Conservation (phyloP, 176 grass and related monocot genomes). For the Tuctoria greenei region DNA sequence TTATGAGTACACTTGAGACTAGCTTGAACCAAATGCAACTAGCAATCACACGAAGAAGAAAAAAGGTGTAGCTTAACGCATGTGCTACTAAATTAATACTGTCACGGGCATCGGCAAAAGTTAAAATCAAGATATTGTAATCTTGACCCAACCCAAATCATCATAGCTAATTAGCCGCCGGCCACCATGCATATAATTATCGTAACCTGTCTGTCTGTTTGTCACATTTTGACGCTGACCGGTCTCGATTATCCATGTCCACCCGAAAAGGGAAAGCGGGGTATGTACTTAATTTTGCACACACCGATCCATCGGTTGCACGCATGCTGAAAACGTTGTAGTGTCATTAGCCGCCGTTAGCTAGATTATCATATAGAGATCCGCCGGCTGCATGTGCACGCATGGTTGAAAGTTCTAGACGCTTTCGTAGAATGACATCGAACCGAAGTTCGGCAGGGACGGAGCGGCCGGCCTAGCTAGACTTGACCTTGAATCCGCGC, state of each 20-base stretch:
- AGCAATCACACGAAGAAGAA: neutral
- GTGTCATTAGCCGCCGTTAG: neutral
- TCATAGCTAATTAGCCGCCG: no score
- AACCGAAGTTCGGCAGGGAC: neutral
- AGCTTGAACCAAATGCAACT: neutral
- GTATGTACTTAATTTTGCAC: no score
- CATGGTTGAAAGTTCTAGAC: neutral
- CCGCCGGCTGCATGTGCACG: neutral
- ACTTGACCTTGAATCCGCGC: slow-evolving; percentile 1
- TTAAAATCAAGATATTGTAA: neutral
- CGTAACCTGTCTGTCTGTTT: neutral
- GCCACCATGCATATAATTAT: neutral
- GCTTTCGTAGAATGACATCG: neutral
- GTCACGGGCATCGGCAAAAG: neutral
- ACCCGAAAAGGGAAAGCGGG: neutral
- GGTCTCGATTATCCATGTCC: neutral
- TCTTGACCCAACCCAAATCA: neutral
- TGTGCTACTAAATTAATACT: neutral
- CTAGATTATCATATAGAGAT: neutral
- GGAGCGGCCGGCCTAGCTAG: neutral
- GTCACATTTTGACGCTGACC: neutral
- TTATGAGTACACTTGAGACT: neutral
- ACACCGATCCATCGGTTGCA: neutral
- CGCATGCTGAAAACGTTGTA: neutral
- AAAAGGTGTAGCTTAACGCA: neutral